These are phyloP conservation scores for Amorphotheca resinae DNA, from an alignment of 495 filamentous ascomycete species.

Conservation along the genomic window DNA sequence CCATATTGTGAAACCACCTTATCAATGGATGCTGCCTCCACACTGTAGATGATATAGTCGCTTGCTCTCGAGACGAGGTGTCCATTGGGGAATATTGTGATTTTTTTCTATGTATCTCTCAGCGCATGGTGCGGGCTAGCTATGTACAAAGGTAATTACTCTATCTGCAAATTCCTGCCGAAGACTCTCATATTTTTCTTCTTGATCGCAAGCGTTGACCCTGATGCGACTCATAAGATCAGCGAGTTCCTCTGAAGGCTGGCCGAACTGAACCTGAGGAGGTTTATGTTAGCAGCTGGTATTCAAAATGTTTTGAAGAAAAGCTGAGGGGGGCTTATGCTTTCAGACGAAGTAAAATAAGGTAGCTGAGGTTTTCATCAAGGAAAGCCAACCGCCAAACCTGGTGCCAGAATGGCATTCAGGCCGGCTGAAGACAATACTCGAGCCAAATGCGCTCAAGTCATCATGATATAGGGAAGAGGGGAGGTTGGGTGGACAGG, in stretches of 20 bases:
- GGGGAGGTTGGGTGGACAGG: constrained; percentile 19
- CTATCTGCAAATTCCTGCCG: constrained; percentile 63
- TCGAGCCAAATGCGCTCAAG: constrained; percentile 99
- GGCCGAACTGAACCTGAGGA: neutral
- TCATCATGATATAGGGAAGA: constrained; percentile 57
- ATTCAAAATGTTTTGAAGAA: neutral
- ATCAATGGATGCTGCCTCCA: constrained; percentile 84
- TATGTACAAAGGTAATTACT: constrained; percentile 34
- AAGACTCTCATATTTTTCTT: constrained; percentile 69
- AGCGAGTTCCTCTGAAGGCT: constrained; percentile 10
- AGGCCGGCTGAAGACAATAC: constrained; percentile 46
- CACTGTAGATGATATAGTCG: constrained; percentile 96
- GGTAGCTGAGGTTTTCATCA: constrained; percentile 99
- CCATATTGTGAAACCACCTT: constrained; percentile 75
- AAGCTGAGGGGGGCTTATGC: constrained; percentile 6
- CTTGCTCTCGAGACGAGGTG: constrained; percentile 88
- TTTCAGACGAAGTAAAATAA: constrained; percentile 79
- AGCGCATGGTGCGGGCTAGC: constrained; percentile 33
- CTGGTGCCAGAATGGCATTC: constrained; percentile 23
- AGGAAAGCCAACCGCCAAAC: constrained; percentile 37
- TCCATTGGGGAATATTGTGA: constrained; percentile 77
- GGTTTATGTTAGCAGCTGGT: constrained; percentile 12
- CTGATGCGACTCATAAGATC: constrained; percentile 33
- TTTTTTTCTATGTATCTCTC: constrained; percentile 51
- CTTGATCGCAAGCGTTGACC: constrained; percentile 86